Conservation (phyloP, 2,329 filamentous ascomycete species). For the Albifimbria verrucaria region DNA sequence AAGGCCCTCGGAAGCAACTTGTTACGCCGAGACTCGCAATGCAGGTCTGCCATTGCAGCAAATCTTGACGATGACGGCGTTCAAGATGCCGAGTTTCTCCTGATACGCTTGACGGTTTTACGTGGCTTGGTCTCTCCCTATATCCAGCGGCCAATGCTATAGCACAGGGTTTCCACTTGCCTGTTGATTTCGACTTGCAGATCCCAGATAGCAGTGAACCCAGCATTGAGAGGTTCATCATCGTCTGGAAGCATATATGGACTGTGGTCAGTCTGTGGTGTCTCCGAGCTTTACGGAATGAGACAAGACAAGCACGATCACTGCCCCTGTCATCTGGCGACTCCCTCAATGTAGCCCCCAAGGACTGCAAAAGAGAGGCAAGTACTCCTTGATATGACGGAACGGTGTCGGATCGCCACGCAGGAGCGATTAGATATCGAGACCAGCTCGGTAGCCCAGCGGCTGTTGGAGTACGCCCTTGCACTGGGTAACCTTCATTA, state of each 20-base stretch:
- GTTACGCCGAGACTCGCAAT: background rate
- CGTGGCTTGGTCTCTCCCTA: background rate
- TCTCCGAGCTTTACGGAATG: background rate
- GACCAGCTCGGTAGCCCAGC: background rate
- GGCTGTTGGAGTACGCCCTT: background rate
- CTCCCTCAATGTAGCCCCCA: background rate
- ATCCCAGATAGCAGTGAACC: background rate
- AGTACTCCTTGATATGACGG: background rate
- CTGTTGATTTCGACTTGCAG: background rate
- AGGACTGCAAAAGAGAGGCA: background rate
- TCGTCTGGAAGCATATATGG: background rate
- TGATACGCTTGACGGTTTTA: background rate
- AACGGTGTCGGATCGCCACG: background rate
- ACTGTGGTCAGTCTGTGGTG: background rate
- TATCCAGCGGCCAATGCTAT: background rate
- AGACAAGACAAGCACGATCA: background rate
- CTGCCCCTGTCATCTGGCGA: background rate
- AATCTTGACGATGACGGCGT: background rate
- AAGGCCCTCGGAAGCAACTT: background rate
- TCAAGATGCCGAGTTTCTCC: background rate
- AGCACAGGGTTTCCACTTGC: background rate
- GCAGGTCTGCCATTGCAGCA: background rate
- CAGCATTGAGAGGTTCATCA: background rate
- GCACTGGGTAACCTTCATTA: background rate
- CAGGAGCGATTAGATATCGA: background rate